These are phyloP conservation scores for Fusarium piperis DNA, from an alignment of 2,329 filamentous ascomycete genomes.

Conservation along the genomic window DNA sequence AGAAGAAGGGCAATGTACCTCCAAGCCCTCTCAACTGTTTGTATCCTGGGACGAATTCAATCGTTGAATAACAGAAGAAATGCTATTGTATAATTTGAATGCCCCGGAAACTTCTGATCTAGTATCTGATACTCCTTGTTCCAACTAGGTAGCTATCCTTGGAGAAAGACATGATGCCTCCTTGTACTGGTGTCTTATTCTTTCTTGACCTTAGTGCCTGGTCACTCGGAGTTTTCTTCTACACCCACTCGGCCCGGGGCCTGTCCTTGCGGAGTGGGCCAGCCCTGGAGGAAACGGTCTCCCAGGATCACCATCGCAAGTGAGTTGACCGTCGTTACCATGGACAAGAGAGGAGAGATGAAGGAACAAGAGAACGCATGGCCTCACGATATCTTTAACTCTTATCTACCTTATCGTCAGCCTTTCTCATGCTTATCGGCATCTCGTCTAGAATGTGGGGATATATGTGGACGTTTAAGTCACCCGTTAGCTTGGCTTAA, in stretches of 20 bases:
- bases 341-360: not conserved
- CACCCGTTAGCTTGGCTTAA: not conserved
- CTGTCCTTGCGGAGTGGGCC: slow-evolving; percentile 12
- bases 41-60: not conserved
- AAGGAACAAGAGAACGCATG: not conserved
- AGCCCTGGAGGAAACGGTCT: not conserved
- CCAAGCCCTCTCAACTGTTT: not conserved
- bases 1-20: not conserved
- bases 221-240: slow-evolving; percentile 31
- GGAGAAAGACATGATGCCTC: too few relatives aligned
- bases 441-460: not conserved
- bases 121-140: not conserved
- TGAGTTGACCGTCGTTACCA: not conserved
- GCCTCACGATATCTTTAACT: not conserved
- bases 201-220: slow-evolving; percentile 1
- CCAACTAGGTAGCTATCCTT: not conserved
- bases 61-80: not conserved
- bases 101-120: not conserved
- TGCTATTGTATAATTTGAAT: not conserved
- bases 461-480: not conserved
- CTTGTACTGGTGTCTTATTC: not conserved
- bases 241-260: slow-evolving; percentile 28
- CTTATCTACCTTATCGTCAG: not conserved
- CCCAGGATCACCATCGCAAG: not conserved
- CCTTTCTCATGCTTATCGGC: not conserved